Evolutionary conservation across 495 filamentous ascomycete genomes (phyloP).

Genomic region (Penicillium coprophilum): DNA sequence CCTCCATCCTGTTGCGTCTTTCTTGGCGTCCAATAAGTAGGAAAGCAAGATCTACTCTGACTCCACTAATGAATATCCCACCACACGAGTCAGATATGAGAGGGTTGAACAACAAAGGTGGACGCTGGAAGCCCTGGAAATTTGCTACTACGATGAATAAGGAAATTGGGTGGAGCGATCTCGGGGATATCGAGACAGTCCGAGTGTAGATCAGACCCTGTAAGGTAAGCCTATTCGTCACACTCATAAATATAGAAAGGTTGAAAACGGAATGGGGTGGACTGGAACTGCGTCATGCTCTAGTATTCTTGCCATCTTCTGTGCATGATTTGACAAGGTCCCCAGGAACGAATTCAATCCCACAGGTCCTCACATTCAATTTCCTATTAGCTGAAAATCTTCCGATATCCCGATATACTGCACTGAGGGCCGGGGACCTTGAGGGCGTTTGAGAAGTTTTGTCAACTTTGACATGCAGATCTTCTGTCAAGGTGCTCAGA

Average conservation of each 20-base stretch:
- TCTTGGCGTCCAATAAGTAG: slow-evolving; percentile 21
- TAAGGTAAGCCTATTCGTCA: slow-evolving; percentile 6
- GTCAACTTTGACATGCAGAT: slow-evolving; percentile 20
- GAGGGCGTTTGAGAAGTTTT: slow-evolving; percentile 45
- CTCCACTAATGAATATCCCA: slow-evolving; percentile 4
- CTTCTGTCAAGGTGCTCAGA: slow-evolving; percentile 22
- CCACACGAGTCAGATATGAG: background rate
- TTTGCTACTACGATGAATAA: slow-evolving; percentile 6
- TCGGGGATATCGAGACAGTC: background rate
- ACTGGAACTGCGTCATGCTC: slow-evolving; percentile 11
- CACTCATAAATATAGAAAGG: slow-evolving; percentile 1
- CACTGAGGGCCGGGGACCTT: slow-evolving; percentile 27
- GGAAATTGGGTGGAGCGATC: slow-evolving; percentile 5
- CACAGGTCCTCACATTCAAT: background rate
- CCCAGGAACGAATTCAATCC: background rate
- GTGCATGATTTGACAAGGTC: slow-evolving; percentile 8
- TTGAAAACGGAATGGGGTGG: slow-evolving; percentile 27
- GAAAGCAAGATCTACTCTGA: background rate
- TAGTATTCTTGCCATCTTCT: slow-evolving; percentile 12
- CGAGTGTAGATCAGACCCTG: slow-evolving; percentile 6
- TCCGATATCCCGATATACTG: background rate
- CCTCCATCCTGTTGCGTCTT: slow-evolving; percentile 10
- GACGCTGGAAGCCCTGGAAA: slow-evolving; percentile 22
- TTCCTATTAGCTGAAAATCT: background rate
- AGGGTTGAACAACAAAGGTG: background rate